phyloP scores from a whole-genome alignment of 1,284 basidiomycete genomes.

The Fomitopsis palustris region DNA sequence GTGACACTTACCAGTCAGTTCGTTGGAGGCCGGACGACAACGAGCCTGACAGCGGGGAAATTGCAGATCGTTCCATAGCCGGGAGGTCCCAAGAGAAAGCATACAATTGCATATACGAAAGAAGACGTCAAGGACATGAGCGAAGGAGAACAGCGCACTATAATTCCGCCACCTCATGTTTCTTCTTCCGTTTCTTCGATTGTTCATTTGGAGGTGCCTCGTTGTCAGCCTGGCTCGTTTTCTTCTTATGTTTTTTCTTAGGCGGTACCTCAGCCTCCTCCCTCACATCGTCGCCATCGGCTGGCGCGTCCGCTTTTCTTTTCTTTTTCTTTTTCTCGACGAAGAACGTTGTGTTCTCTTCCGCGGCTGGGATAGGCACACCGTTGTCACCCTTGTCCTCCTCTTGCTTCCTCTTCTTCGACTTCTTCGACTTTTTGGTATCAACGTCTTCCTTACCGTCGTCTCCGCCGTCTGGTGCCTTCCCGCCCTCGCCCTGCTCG shows the following conservation, averaged over 20 bases:
- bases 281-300: not conserved
- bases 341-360: not conserved
- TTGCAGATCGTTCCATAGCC: no score
- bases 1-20: no score
- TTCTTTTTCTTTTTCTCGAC: slow-evolving; percentile 12
- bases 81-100: not conserved
- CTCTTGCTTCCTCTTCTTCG: not conserved
- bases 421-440: slow-evolving; percentile 12
- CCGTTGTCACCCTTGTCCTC: not conserved
- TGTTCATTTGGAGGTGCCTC: not conserved
- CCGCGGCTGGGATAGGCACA: not conserved
- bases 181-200: slow-evolving; percentile 1
- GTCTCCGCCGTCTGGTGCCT: not conserved
- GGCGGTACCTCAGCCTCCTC: not conserved
- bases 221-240: not conserved
- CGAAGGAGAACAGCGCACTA: not conserved
- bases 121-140: not conserved
- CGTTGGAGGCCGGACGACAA: no score
- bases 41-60: no score
- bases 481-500: not conserved
- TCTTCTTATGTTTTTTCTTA: slow-evolving; percentile 13
- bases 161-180: not conserved
- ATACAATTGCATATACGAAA: not conserved
- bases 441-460: not conserved
- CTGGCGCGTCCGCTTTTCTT: slow-evolving; percentile 5